A percentile compares a stretch with the other conserved stretches of the same genome.
Evolutionary conservation across 2,329 filamentous ascomycete genomes (phyloP).

Genomic region (Neopestalotiopsis sp.): DNA sequence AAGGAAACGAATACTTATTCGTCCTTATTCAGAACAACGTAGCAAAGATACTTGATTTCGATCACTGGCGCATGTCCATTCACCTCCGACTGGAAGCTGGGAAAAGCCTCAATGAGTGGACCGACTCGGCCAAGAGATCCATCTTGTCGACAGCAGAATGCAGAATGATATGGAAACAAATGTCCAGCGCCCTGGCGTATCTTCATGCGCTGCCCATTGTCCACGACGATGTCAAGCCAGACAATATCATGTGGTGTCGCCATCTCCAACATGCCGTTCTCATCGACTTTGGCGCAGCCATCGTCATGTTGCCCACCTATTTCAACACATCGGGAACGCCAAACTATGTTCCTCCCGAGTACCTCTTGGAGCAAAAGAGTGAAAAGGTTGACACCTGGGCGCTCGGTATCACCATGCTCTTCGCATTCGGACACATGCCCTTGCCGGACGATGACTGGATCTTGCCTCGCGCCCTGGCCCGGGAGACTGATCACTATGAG

Average conservation of each 20-base stretch:
- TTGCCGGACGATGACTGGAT: slow-evolving; percentile 7
- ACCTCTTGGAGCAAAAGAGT: not conserved
- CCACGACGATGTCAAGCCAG: slow-evolving; percentile 17
- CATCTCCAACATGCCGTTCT: not conserved
- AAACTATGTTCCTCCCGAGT: slow-evolving; percentile 11
- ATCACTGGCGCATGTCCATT: not conserved
- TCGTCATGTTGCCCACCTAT: not conserved
- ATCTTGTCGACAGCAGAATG: slow-evolving; percentile 1
- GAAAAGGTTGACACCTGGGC: slow-evolving; percentile 13
- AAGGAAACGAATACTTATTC: not conserved
- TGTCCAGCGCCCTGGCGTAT: slow-evolving; percentile 6
- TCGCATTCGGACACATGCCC: slow-evolving; percentile 8
- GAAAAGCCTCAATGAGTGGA: not conserved
- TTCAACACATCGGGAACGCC: slow-evolving; percentile 14
- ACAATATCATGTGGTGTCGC: slow-evolving; percentile 18
- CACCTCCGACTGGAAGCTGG: slow-evolving; percentile 4
- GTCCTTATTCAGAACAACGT: not conserved
- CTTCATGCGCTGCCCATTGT: slow-evolving; percentile 9
- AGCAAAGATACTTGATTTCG: slow-evolving; percentile 7
- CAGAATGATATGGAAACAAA: slow-evolving; percentile 5
- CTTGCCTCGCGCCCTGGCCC: not conserved
- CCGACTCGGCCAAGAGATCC: not conserved
- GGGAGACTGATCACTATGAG: not conserved
- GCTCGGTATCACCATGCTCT: slow-evolving; percentile 16
- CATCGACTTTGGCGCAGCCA: slow-evolving; percentile 10